Evolutionary conservation across 2,329 filamentous ascomycete species (phyloP).

Genomic region (Xylariaceae sp.): DNA sequence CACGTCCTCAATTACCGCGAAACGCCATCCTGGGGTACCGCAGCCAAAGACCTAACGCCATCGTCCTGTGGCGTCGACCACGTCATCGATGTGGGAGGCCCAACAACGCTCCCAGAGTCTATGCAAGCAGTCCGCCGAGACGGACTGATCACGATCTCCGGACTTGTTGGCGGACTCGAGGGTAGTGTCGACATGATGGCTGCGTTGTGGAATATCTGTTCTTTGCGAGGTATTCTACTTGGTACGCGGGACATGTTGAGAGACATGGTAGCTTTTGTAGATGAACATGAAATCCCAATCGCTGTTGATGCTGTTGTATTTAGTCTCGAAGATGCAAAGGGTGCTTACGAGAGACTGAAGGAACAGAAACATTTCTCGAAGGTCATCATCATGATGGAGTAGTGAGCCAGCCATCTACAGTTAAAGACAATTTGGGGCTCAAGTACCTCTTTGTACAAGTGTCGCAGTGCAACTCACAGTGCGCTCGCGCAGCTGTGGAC

Average conservation of each 20-base stretch:
- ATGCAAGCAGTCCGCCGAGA: conserved; percentile 44
- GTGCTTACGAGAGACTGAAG: conserved; percentile 14
- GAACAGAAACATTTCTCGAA: conserved; percentile 19
- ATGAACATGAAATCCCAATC: conserved; percentile 15
- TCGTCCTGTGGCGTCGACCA: conserved; percentile 54
- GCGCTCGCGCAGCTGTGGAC: no score
- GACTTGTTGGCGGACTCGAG: conserved; percentile 20
- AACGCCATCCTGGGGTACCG: conserved; percentile 55
- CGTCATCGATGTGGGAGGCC: conserved; percentile 63
- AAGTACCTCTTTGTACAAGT: background rate
- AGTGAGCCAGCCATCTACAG: background rate
- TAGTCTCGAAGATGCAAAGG: conserved; percentile 11
- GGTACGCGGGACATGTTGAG: conserved; percentile 16
- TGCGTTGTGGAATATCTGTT: conserved; percentile 10
- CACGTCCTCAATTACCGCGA: conserved; percentile 59
- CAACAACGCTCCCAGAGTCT: conserved; percentile 54
- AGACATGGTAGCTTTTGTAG: conserved; percentile 14
- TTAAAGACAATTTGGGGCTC: background rate
- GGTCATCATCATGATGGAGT: conserved; percentile 12
- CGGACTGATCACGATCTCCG: conserved; percentile 32
- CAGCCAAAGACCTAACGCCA: conserved; percentile 46
- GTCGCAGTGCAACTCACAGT: background rate
- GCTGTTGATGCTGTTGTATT: conserved; percentile 15
- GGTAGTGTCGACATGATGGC: conserved; percentile 10
- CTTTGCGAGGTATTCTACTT: conserved; percentile 13